phyloP scores from a whole-genome alignment of 2,329 filamentous ascomycete species.

The Sporothrix pseudoabietina region DNA sequence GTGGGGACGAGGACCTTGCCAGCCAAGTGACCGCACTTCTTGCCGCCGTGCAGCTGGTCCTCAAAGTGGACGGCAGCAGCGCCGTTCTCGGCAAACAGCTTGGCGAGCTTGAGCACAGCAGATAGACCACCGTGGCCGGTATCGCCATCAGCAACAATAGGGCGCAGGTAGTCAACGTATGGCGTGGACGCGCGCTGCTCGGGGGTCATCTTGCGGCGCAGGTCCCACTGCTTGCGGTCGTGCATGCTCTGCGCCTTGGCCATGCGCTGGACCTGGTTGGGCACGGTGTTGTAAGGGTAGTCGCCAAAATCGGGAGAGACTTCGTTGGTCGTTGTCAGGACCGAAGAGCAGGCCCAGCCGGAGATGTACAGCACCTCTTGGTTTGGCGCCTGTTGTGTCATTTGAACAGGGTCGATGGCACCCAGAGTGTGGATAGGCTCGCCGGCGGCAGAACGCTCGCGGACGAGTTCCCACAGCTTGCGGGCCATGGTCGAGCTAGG shows the following conservation, averaged over 20 bases:
- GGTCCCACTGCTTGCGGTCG: slow-evolving; percentile 92
- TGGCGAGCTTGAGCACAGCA: slow-evolving; percentile 92
- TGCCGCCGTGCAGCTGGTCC: slow-evolving; percentile 95
- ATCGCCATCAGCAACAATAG: slow-evolving; percentile 95
- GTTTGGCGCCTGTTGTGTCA: slow-evolving; percentile 96
- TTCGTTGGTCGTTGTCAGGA: slow-evolving; percentile 92
- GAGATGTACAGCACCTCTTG: slow-evolving; percentile 96
- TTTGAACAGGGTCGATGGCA: slow-evolving; percentile 97
- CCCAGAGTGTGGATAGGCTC: slow-evolving; percentile 91
- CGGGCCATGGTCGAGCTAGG: slow-evolving; percentile 92
- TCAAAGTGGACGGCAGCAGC: slow-evolving; percentile 97
- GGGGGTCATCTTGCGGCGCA: slow-evolving; percentile 72
- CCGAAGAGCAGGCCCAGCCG: slow-evolving; percentile 94
- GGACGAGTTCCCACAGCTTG: slow-evolving; percentile 89
- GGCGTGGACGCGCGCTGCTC: slow-evolving; percentile 74
- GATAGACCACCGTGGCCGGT: slow-evolving; percentile 93
- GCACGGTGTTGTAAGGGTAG: slow-evolving; percentile 98
- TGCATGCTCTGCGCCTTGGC: slow-evolving; percentile 97
- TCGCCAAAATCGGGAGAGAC: slow-evolving; percentile 97
- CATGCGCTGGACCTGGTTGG: slow-evolving; percentile 93
- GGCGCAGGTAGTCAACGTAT: slow-evolving; percentile 88
- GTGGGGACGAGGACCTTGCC: slow-evolving; percentile 94
- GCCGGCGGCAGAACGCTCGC: slow-evolving; percentile 73
- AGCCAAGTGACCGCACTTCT: slow-evolving; percentile 96
- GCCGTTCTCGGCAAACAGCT: slow-evolving; percentile 95